Percentiles rank a stretch among this genome's conserved stretches.
phyloP scores from a whole-genome alignment of 2,329 filamentous ascomycete genomes.

The Apiospora hydei region DNA sequence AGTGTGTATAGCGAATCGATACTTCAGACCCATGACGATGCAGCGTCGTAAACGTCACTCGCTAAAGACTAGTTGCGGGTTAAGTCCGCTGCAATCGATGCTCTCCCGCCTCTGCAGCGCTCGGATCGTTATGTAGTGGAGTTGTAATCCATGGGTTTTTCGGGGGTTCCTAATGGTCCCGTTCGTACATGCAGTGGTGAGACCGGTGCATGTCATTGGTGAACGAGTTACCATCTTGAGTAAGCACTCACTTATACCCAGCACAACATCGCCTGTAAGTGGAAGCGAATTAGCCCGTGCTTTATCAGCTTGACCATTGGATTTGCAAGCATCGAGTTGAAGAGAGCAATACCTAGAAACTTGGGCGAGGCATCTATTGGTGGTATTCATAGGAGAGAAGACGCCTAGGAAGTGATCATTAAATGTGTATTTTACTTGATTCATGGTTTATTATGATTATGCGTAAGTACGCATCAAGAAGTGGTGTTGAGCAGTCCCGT shows the following conservation, averaged over 20 bases:
- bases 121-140: background rate
- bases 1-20: background rate
- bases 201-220: background rate
- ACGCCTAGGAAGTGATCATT: background rate
- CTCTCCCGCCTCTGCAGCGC: background rate
- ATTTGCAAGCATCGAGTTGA: background rate
- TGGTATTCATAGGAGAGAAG: background rate
- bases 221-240: background rate
- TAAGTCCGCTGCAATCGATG: background rate
- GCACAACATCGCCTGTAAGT: background rate
- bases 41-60: background rate
- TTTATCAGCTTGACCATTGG: background rate
- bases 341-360: background rate
- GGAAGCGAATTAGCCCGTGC: background rate
- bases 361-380: background rate
- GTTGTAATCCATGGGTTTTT: background rate
- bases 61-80: background rate
- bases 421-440: background rate
- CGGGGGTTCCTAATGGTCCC: background rate
- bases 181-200: background rate
- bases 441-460: constrained; percentile 21
- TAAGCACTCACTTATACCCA: background rate
- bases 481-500: constrained; percentile 15
- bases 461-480: background rate
- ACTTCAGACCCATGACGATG: background rate